Conservation (phyloP, 345 rosid genomes). For the Salix koriyanagi region DNA sequence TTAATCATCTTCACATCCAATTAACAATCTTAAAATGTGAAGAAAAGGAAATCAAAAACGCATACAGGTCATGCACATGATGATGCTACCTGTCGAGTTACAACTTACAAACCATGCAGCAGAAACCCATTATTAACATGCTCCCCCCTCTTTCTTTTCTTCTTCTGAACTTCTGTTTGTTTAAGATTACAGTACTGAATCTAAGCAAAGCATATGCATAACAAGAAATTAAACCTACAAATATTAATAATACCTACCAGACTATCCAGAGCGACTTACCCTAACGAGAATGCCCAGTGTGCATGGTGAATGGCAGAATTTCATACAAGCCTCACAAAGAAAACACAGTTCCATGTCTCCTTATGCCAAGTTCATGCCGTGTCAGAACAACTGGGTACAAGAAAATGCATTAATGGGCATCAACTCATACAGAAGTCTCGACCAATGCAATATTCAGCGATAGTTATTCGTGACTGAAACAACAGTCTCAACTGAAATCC, state of each 20-base stretch:
- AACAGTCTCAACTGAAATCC: conserved; percentile 13
- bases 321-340: conserved; percentile 30
- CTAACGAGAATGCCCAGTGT: conserved; percentile 30
- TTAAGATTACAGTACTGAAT: conserved; percentile 38
- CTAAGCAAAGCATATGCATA: conserved; percentile 16
- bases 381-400: conserved; percentile 30
- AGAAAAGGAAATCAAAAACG: background rate
- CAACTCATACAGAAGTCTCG: conserved; percentile 22
- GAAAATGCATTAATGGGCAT: conserved; percentile 23
- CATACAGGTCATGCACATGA: background rate
- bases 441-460: conserved; percentile 23
- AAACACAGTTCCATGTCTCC: conserved; percentile 29
- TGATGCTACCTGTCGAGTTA: background rate
- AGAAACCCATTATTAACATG: conserved; percentile 28
- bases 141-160: conserved; percentile 8
- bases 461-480: conserved; percentile 19
- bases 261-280: conserved; percentile 27
- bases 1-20: no score
- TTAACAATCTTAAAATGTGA: background rate
- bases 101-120: background rate
- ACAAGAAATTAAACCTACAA: conserved; percentile 22
- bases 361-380: conserved; percentile 19
- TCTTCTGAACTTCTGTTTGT: background rate
- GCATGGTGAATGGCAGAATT: conserved; percentile 12
- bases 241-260: conserved; percentile 22